Percentiles rank a stretch among this genome's conserved stretches.
Conservation (phyloP, 495 filamentous ascomycete species). For the Jackrogersella multiformis region DNA sequence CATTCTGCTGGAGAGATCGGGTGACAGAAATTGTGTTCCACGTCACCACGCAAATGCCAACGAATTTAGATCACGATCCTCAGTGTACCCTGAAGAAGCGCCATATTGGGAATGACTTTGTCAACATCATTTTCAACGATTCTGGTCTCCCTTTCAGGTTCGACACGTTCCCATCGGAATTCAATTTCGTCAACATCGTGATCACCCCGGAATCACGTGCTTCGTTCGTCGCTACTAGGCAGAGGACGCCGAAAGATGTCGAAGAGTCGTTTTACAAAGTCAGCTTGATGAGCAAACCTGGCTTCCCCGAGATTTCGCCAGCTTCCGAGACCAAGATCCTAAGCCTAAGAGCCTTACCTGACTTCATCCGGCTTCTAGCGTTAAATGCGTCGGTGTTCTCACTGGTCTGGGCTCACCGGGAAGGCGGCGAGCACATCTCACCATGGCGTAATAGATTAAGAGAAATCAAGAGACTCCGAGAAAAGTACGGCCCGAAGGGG, state of each 20-base stretch:
- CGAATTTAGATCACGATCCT: constrained; percentile 76
- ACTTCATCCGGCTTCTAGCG: constrained; percentile 90
- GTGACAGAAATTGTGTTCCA: constrained; percentile 97
- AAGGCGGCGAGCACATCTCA: constrained; percentile 84
- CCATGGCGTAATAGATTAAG: constrained; percentile 88
- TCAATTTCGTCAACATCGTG: constrained; percentile 96
- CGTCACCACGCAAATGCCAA: constrained; percentile 96
- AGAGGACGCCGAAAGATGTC: constrained; percentile 46
- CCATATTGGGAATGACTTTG: constrained; percentile 97
- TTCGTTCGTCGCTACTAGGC: constrained; percentile 65
- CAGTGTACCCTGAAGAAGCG: constrained; percentile 85
- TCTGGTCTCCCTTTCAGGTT: constrained; percentile 88
- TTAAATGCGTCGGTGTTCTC: constrained; percentile 94
- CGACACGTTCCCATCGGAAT: constrained; percentile 89
- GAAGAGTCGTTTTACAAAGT: constrained; percentile 78
- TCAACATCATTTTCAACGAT: constrained; percentile 98
- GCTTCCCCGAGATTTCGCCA: constrained; percentile 89
- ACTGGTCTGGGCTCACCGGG: constrained; percentile 81
- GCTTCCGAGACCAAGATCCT: constrained; percentile 88
- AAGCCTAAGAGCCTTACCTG: constrained; percentile 76
- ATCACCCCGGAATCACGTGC: constrained; percentile 84
- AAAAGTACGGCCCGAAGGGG: constrained; percentile 60
- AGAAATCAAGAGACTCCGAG: constrained; percentile 83
- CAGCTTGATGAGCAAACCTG: constrained; percentile 81
- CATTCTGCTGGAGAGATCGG: constrained; percentile 91